These are phyloP conservation scores for Cladophialophora psammophila DNA, from an alignment of 2,329 filamentous ascomycete genomes.

Conservation along the genomic window DNA sequence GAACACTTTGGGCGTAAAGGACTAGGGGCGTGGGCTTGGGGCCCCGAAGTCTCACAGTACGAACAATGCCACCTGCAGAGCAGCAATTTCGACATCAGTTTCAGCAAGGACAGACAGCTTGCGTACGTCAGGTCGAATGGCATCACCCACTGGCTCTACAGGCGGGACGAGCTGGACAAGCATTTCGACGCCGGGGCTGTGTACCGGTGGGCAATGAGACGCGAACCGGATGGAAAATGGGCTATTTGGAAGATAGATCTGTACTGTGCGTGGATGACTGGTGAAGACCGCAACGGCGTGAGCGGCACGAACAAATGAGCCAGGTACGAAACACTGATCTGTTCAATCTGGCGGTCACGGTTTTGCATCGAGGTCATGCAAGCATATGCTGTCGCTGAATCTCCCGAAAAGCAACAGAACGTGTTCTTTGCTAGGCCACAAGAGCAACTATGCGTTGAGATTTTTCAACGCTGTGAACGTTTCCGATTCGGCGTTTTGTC, in stretches of 20 bases:
- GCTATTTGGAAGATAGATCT: slow-evolving; percentile 23
- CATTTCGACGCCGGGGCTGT: slow-evolving; percentile 2
- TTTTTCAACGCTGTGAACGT: too few species aligned
- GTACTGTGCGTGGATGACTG: slow-evolving; percentile 17
- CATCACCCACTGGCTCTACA: slow-evolving; percentile 11
- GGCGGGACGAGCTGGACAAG: slow-evolving; percentile 14
- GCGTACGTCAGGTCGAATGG: slow-evolving; percentile 5
- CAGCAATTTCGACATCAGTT: slow-evolving; percentile 7
- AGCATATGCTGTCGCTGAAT: too few species aligned
- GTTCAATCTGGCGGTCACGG: too few species aligned
- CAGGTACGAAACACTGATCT: too few species aligned
- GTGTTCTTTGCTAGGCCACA: too few species aligned
- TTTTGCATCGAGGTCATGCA: too few species aligned
- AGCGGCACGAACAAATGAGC: background rate
- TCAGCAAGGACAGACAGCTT: background rate
- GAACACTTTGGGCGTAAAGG: slow-evolving; percentile 14
- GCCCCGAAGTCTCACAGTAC: slow-evolving; percentile 6
- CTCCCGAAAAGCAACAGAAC: too few species aligned
- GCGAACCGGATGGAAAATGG: slow-evolving; percentile 18
- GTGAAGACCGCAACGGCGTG: slow-evolving; percentile 1
- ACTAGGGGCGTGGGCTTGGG: slow-evolving; percentile 16
- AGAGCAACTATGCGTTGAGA: too few species aligned
- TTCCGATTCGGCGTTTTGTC: too few species aligned
- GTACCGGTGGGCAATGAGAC: slow-evolving; percentile 21
- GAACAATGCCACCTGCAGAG: slow-evolving; percentile 9